Evolutionary conservation across 768 basidiomycete genomes (phyloP).

Genomic region (Naganishia friedmannii): DNA sequence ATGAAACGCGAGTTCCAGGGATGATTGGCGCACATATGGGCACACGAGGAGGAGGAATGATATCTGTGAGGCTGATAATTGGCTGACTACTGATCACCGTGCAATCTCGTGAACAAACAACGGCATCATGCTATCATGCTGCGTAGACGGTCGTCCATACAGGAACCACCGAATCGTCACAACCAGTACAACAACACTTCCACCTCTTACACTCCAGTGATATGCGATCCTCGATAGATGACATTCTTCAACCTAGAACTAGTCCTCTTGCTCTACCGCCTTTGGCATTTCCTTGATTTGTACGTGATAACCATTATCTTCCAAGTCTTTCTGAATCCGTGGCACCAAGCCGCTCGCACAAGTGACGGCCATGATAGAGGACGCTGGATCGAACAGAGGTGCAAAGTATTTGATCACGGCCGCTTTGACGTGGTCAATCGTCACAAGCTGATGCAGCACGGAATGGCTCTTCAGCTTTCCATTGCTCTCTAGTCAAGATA

Average conservation of each 20-base stretch:
- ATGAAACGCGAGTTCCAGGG: no score
- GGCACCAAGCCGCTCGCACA: constrained; percentile 76
- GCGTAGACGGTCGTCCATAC: no score
- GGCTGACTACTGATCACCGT: not conserved
- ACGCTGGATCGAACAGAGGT: constrained; percentile 73
- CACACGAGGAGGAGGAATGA: not conserved
- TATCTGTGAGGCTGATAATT: not conserved
- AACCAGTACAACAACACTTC: no score
- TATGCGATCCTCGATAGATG: not conserved
- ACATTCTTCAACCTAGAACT: not conserved
- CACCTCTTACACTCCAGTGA: no score
- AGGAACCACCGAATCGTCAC: no score
- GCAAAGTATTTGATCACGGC: constrained; percentile 71
- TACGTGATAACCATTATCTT: constrained; percentile 70
- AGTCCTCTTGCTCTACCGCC: not conserved
- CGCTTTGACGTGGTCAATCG: constrained; percentile 70
- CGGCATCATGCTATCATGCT: no score
- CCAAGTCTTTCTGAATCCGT: constrained; percentile 65
- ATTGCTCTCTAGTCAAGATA: not conserved
- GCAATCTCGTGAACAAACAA: not conserved
- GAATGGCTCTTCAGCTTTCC: not conserved
- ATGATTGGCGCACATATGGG: not conserved
- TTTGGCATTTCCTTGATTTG: constrained; percentile 51
- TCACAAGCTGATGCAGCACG: constrained; percentile 59
- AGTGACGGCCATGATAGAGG: constrained; percentile 75